A percentile compares a stretch with the other conserved stretches of the same genome.
Evolutionary conservation across 2,329 filamentous ascomycete species (phyloP).

Genomic region (Niveomyces coronatus): DNA sequence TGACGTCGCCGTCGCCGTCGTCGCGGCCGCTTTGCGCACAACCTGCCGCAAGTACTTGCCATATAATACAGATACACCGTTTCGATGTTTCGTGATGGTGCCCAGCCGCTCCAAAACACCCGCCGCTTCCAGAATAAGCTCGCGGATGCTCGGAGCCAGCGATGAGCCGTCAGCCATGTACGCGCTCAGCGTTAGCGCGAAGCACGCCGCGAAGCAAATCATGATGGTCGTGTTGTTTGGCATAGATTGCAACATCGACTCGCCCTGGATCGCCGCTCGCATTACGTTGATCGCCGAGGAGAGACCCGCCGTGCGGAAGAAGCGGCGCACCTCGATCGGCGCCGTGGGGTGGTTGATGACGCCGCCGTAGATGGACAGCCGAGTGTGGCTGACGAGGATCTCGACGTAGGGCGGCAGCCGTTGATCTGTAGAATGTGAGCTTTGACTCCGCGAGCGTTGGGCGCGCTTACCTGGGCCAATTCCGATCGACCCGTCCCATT

Average conservation of each 20-base stretch:
- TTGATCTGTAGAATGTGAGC: constrained; percentile 27
- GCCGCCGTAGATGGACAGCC: constrained; percentile 62
- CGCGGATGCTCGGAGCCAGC: constrained; percentile 51
- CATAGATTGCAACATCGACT: constrained; percentile 61
- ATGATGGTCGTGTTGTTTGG: constrained; percentile 71
- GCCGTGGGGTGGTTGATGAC: constrained; percentile 68
- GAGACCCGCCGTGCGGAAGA: constrained; percentile 61
- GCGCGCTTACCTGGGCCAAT: constrained; percentile 35
- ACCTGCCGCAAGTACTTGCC: constrained; percentile 36
- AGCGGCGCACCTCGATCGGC: constrained; percentile 58
- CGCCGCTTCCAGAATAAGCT: constrained; percentile 57
- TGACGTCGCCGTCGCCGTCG: constrained; percentile 10
- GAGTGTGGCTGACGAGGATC: constrained; percentile 62
- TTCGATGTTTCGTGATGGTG: constrained; percentile 52
- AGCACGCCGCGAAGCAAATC: constrained; percentile 66
- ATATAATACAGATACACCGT: constrained; percentile 49
- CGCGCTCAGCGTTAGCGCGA: constrained; percentile 53
- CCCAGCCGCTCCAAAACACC: constrained; percentile 61
- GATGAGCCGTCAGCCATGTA: constrained; percentile 46
- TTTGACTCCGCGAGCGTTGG: neutral
- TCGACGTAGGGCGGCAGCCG: constrained; percentile 63
- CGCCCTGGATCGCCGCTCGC: constrained; percentile 62
- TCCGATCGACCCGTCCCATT: constrained; percentile 49
- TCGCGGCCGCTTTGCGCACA: constrained; percentile 27
- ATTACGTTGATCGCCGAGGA: constrained; percentile 67